Evolutionary conservation across 176 grass and related monocot species (phyloP).

Genomic region (Eremochloa ophiuroides): DNA sequence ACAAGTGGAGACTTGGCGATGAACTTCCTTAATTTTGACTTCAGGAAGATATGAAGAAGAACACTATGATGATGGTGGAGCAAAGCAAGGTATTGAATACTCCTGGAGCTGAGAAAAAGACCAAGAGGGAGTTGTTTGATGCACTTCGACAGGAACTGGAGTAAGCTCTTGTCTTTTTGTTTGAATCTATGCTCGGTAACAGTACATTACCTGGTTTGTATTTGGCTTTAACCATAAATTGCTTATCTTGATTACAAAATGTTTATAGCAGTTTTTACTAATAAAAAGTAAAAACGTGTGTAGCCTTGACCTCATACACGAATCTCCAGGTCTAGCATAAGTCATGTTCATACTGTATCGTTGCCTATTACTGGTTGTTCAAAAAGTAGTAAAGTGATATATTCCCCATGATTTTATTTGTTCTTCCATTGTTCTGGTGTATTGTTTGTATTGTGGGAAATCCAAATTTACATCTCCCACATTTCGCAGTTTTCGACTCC

Average conservation of each 20-base stretch:
- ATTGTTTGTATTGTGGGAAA: background rate
- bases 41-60: constrained; percentile 98
- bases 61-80: constrained; percentile 97
- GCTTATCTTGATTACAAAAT: background rate
- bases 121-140: constrained; percentile 91
- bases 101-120: constrained; percentile 91
- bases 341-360: background rate
- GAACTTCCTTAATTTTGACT: constrained; percentile 11
- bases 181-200: background rate
- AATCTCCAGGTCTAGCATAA: background rate
- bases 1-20: background rate
- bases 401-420: background rate
- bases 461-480: background rate
- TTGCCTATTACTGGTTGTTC: background rate
- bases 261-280: background rate
- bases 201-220: background rate
- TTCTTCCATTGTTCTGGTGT: background rate
- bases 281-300: background rate
- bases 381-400: background rate
- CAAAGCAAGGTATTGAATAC: constrained; percentile 93
- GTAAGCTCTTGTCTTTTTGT: constrained; percentile 41
- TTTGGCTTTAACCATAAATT: background rate
- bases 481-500: background rate
- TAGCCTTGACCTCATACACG: background rate
- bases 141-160: constrained; percentile 85